Percentiles rank a stretch among this genome's conserved stretches.
These are phyloP conservation scores for Phoma sp. DNA, from an alignment of 2,329 filamentous ascomycete genomes.

Conservation along the genomic window DNA sequence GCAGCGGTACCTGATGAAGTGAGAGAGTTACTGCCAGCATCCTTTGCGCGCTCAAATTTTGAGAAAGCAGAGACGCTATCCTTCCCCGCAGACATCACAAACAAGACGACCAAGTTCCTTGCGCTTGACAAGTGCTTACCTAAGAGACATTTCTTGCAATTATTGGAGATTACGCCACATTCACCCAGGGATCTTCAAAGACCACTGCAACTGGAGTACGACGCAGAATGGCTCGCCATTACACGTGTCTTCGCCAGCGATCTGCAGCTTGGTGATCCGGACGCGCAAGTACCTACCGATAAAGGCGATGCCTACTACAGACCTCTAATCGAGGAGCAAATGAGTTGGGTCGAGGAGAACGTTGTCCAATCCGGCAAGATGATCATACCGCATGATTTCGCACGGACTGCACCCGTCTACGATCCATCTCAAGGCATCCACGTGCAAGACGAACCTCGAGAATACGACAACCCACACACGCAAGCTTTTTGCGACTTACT, in stretches of 20 bases:
- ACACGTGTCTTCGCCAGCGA: constrained; percentile 77
- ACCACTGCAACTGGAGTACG: constrained; percentile 75
- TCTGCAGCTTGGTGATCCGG: constrained; percentile 62
- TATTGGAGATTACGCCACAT: constrained; percentile 62
- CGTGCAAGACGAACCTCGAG: constrained; percentile 69
- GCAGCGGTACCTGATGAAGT: constrained; percentile 66
- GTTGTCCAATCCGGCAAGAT: constrained; percentile 69
- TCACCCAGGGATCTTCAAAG: constrained; percentile 38
- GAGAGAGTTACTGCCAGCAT: constrained; percentile 76
- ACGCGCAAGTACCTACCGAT: constrained; percentile 62
- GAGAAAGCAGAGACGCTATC: constrained; percentile 51
- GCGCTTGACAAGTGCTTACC: constrained; percentile 91
- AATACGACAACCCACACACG: constrained; percentile 90
- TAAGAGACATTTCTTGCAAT: constrained; percentile 79
- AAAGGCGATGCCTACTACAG: constrained; percentile 73
- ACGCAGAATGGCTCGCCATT: constrained; percentile 95
- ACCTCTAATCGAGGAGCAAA: constrained; percentile 71
- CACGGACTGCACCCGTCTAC: constrained; percentile 75
- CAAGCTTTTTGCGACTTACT: constrained; percentile 79
- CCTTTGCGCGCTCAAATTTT: constrained; percentile 61
- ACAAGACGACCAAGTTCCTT: constrained; percentile 81
- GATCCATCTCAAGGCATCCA: constrained; percentile 63
- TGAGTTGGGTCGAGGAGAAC: constrained; percentile 81
- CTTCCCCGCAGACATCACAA: constrained; percentile 74
- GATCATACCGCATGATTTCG: constrained; percentile 78